phyloP scores from a whole-genome alignment of 73 alveolate genomes.

The Paraurostyla sp. region DNA sequence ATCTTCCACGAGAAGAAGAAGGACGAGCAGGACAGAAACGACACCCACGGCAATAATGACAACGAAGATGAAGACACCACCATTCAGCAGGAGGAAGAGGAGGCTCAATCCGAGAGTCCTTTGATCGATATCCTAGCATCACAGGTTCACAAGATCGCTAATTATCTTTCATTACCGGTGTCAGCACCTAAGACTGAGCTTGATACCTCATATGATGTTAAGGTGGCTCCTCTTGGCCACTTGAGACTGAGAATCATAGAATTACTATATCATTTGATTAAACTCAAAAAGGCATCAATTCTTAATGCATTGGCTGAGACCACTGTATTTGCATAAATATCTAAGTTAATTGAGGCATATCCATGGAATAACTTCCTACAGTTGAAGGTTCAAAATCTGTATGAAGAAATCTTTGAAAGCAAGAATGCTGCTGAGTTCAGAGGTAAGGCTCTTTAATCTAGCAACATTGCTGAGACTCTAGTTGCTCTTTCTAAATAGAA shows the following conservation, averaged over 20 bases:
- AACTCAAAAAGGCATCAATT: constrained; percentile 8
- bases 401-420: constrained; percentile 37
- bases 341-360: constrained; percentile 7
- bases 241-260: constrained; percentile 53
- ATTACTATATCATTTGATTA: background rate
- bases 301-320: constrained; percentile 8
- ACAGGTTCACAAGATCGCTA: background rate
- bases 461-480: constrained; percentile 36
- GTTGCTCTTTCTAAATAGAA: background rate
- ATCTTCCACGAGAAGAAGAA: constrained; percentile 52
- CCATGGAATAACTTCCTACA: constrained; percentile 63
- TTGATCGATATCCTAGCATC: constrained; percentile 6
- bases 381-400: constrained; percentile 3
- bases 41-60: constrained; percentile 6
- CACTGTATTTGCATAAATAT: constrained; percentile 2
- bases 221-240: constrained; percentile 46
- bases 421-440: constrained; percentile 41
- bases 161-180: background rate
- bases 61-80: constrained; percentile 60
- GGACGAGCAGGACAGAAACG: constrained; percentile 5
- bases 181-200: constrained; percentile 2
- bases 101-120: background rate
- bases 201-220: constrained; percentile 14
- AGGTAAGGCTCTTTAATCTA: background rate
- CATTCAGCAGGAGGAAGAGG: constrained; percentile 51